Base-by-base conservation (phyloP, 495 filamentous ascomycete species). In the Margaritispora aquatica region DNA sequence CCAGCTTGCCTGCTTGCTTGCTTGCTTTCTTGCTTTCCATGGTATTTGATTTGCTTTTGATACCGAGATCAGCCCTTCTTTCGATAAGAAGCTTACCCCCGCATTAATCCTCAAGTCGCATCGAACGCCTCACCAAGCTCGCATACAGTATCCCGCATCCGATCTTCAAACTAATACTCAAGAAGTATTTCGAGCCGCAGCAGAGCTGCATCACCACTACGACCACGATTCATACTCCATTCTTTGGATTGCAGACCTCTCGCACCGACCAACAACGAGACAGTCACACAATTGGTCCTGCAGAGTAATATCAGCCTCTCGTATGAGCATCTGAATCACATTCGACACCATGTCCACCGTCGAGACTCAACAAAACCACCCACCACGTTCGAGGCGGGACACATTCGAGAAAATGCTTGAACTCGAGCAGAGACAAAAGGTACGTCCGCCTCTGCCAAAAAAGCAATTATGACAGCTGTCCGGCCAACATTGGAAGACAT, bases 381-480 rank as follows among this genome's bases (percentile, higher is more conserved):
- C 54, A 11, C 20, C 29, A 3, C 31, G 49, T 1, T 60, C 71
- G 26, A 71, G 73, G 63, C 64, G 71, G 62, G 71, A 68, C 63
- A 77, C 71, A 60, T 75, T 80, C 48, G 70, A 76, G 58, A 68
- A 67, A 26, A 77, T 82, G 78, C 66, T 80, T 51, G 77, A 80
- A 63, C 67, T 80, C 56, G 79, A 80, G 63, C 75, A 75, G 59
- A 71, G 69, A 67, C 71, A 72, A 69, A 79, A 80, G 77, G 79
- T 80, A 72, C 69, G 74, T 67, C 44, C 44, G 51, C 60, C 60
- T 63, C 24, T 47, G 56, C 65, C n/a, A n/a, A n/a, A 68, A 63
- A 72, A 72, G 70, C 64, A 72, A 74, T 65, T 60, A 60, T 48
- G 58, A 36, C 59, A 55, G 21, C 59, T 59, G 56, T 31, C 27